phyloP scores from a whole-genome alignment of 2,329 filamentous ascomycete species.

The Aspergillus niger region DNA sequence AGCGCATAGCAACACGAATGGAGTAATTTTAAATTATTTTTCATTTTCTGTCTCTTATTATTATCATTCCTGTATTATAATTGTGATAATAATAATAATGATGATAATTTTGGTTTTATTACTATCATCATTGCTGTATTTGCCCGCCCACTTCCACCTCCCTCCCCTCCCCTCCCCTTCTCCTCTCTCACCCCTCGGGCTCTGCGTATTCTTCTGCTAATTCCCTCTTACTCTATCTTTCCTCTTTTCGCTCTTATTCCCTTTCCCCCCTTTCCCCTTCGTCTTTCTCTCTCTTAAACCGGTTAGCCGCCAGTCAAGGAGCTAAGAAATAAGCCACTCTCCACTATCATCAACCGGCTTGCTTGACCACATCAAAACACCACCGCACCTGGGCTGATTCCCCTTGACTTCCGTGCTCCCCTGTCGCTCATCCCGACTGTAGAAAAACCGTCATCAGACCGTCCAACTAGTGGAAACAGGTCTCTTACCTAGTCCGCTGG shows the following conservation, averaged over 20 bases:
- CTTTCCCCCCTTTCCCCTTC: slow-evolving; percentile 1
- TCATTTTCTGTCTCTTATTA: not conserved
- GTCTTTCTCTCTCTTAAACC: slow-evolving; percentile 11
- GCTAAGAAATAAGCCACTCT: slow-evolving; percentile 11
- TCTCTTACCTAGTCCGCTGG: not conserved
- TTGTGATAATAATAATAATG: not conserved
- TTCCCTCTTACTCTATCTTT: too few relatives aligned
- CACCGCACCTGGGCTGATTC: slow-evolving; percentile 1
- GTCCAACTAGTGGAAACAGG: not conserved
- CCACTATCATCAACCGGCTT: slow-evolving; percentile 6
- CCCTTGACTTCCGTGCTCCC: not conserved
- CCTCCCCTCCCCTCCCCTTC: not conserved
- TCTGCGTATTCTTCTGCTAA: not conserved
- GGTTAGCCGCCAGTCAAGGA: slow-evolving; percentile 15
- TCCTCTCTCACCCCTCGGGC: not conserved
- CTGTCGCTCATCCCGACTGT: not conserved
- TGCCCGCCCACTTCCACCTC: not conserved
- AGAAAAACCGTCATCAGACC: not conserved
- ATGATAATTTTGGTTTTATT: not conserved
- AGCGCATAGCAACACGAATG: not conserved
- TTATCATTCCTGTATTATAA: not conserved
- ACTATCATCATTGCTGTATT: not conserved
- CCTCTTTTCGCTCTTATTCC: not conserved
- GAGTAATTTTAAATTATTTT: slow-evolving; percentile 6
- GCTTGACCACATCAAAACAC: not conserved